Evolutionary conservation across 768 basidiomycete genomes (phyloP).

Genomic region (Lentinula sp.): DNA sequence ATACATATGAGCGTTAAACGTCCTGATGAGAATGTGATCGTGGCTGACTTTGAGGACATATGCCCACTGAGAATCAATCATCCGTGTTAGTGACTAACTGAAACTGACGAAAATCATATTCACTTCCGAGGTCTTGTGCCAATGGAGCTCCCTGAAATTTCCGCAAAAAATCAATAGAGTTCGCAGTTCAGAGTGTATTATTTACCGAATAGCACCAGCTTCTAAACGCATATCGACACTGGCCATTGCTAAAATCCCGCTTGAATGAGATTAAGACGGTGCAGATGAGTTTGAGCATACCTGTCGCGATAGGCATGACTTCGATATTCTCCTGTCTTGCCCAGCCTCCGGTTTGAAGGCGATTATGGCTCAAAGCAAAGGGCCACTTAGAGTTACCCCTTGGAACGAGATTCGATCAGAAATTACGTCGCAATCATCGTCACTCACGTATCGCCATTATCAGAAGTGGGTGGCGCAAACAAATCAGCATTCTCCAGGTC

Average conservation of each 20-base stretch:
- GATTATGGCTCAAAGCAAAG: constrained; percentile 47
- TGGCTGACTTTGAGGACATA: constrained; percentile 38
- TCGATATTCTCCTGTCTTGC: constrained; percentile 50
- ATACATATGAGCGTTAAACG: neutral
- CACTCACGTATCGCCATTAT: constrained; percentile 36
- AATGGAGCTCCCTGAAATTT: constrained; percentile 40
- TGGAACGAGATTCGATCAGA: neutral
- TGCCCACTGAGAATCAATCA: constrained; percentile 31
- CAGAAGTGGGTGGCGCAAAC: constrained; percentile 39
- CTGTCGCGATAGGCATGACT: constrained; percentile 44
- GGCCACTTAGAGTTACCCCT: constrained; percentile 54
- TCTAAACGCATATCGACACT: constrained; percentile 49
- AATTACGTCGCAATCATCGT: neutral
- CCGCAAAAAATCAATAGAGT: neutral
- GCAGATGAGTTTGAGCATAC: constrained; percentile 15
- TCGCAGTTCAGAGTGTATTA: neutral
- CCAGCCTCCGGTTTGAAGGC: constrained; percentile 56
- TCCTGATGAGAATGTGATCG: neutral
- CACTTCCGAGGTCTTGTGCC: constrained; percentile 46
- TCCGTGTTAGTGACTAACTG: neutral
- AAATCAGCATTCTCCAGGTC: constrained; percentile 38
- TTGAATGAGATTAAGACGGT: neutral
- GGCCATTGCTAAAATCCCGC: constrained; percentile 25
- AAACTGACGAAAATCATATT: neutral
- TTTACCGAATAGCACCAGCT: constrained; percentile 41